phyloP scores from a whole-genome alignment of 2,329 filamentous ascomycete genomes.

The Microdochium bolleyi region DNA sequence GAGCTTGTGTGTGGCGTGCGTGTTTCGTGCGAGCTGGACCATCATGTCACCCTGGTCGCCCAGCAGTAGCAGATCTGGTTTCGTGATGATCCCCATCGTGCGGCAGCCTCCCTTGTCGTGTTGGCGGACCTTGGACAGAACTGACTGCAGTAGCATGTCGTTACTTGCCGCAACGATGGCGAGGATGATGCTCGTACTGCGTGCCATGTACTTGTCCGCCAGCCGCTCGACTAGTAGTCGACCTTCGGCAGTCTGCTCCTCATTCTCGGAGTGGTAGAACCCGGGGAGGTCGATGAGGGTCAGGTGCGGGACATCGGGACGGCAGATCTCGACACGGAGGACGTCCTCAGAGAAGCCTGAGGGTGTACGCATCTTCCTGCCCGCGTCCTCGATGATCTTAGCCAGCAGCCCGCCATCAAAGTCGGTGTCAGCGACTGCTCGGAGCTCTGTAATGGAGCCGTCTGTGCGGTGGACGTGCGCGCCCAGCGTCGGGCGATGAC shows the following conservation, averaged over 20 bases:
- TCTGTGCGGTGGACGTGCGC: constrained; percentile 33
- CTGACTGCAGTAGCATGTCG: constrained; percentile 42
- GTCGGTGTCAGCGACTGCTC: constrained; percentile 20
- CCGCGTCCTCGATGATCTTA: constrained; percentile 42
- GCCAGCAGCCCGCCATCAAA: constrained; percentile 33
- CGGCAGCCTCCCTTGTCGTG: constrained; percentile 34
- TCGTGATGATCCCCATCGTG: constrained; percentile 51
- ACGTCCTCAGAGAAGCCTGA: constrained; percentile 35
- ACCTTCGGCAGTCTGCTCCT: constrained; percentile 20
- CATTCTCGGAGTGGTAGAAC: constrained; percentile 23
- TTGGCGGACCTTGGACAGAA: constrained; percentile 33
- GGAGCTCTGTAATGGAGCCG: constrained; percentile 10
- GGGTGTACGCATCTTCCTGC: constrained; percentile 36
- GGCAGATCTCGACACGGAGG: constrained; percentile 35
- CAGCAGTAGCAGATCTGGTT: constrained; percentile 35
- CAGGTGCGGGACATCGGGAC: constrained; percentile 33
- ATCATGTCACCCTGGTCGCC: constrained; percentile 29
- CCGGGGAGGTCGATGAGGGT: constrained; percentile 50
- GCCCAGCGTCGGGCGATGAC: constrained; percentile 22
- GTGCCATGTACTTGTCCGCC: constrained; percentile 45
- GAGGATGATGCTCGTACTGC: constrained; percentile 50
- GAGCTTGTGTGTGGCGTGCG: constrained; percentile 18
- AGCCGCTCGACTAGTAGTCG: constrained; percentile 24
- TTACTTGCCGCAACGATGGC: constrained; percentile 41
- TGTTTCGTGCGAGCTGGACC: constrained; percentile 22